Percentiles rank a stretch among this genome's conserved stretches.
These are phyloP conservation scores for Chenopodium formosanum DNA, from an alignment of 148 eudicot genomes.

Conservation along the genomic window DNA sequence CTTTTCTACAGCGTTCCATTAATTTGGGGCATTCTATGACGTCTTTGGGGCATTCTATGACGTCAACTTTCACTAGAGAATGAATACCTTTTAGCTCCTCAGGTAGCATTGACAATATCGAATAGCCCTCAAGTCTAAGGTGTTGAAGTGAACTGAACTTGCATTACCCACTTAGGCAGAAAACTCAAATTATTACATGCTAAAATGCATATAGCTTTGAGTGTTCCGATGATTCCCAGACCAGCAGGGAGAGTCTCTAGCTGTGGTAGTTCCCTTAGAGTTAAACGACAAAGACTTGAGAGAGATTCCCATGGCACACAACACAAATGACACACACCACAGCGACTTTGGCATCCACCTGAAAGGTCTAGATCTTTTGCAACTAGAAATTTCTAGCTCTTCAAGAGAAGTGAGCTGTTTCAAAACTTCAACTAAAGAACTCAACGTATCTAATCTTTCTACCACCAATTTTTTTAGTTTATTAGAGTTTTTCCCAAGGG, in stretches of 20 bases:
- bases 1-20: slow-evolving; percentile 21
- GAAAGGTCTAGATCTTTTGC: slow-evolving; percentile 9
- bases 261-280: slow-evolving; percentile 11
- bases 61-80: slow-evolving; percentile 12
- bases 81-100: neutral
- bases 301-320: neutral
- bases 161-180: slow-evolving; percentile 17
- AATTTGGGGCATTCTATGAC: slow-evolving; percentile 15
- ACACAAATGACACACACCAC: neutral
- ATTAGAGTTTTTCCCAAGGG: neutral
- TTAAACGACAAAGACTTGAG: neutral
- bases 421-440: slow-evolving; percentile 7
- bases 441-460: slow-evolving; percentile 8
- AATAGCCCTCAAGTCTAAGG: slow-evolving; percentile 17
- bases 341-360: neutral
- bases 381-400: slow-evolving; percentile 4
- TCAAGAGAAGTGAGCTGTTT: slow-evolving; percentile 7
- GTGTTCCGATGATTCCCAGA: neutral
- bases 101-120: slow-evolving; percentile 8
- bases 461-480: slow-evolving; percentile 3
- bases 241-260: slow-evolving; percentile 3
- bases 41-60: neutral
- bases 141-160: slow-evolving; percentile 10
- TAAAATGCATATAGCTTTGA: slow-evolving; percentile 2
- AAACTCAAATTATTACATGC: slow-evolving; percentile 4